Base-by-base conservation (phyloP, 495 filamentous ascomycete genomes). In the Cladorrhinum samala region DNA sequence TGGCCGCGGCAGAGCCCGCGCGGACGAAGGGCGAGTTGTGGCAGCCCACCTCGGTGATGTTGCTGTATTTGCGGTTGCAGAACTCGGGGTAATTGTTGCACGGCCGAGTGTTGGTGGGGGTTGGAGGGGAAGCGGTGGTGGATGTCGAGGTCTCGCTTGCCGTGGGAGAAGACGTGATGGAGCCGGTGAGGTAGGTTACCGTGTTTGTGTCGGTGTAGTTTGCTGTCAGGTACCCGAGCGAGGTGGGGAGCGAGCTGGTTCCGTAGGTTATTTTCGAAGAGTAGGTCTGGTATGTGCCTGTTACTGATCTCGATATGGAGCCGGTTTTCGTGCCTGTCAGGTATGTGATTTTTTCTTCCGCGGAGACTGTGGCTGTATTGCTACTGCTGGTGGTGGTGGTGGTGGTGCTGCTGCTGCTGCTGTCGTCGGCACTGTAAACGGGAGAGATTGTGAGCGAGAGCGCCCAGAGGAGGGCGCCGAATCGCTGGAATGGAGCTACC, bases 21-120 rank as follows among this genome's bases (percentile, higher is more conserved):
- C 75, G 72, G 19, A 83, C 80, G 64, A 97, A 97, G 17, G 90
- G 87, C 27, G 85, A 91, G 72, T 96, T 96, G 71, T 97, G 77
- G 13, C 87, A 85, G 18, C 85, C 87, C 2, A 97, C 83, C 63
- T 88, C 76, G 50, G 91, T 93, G 65, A 97, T 88, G 67, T 96
- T 93, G 71, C 86, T 87, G 64, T 92, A 97, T 51, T 81, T 82
- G 43, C 90, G 78, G 7, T 63, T 66, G 70, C 92, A 97, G 61
- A 95, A 83, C 63, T 94, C 88, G n/a, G 82, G 70, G 59, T 92
- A 88, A 65, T 81, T 79, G 67, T 97, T 97, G 76, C 92, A 97
- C 2, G 89, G 83, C 51, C 78, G 81, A 0, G 83, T 88, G 60
- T 89, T 89, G 1, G 78, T 79, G 0, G 79, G 70, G 16, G 68